phyloP scores from a whole-genome alignment of 352 stramenopile genomes.

The Phytophthora fragariaefolia region DNA sequence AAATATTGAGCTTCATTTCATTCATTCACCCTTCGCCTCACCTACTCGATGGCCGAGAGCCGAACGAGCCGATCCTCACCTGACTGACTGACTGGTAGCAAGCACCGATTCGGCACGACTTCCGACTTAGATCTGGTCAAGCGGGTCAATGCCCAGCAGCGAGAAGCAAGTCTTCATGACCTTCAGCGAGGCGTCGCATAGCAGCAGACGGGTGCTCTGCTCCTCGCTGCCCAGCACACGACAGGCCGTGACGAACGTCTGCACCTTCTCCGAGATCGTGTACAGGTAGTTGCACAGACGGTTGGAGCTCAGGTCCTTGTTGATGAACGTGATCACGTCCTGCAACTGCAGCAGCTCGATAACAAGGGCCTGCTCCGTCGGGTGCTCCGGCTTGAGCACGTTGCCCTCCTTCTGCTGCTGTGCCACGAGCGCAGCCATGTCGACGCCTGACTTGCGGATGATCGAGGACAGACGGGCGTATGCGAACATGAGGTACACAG shows the following conservation, averaged over 20 bases:
- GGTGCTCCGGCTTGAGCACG: constrained; percentile 72
- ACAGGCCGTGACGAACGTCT: constrained; percentile 99
- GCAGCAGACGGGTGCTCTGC: constrained; percentile 96
- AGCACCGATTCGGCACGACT: neutral
- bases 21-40: constrained; percentile 22
- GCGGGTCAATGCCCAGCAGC: constrained; percentile 93
- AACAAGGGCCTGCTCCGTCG: constrained; percentile 92
- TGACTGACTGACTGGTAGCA: constrained; percentile 14
- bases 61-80: constrained; percentile 17
- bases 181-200: constrained; percentile 96
- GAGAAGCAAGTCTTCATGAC: constrained; percentile 95
- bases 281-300: constrained; percentile 99
- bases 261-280: constrained; percentile 95
- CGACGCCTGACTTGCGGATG: constrained; percentile 93
- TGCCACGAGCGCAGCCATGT: constrained; percentile 74
- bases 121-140: constrained; percentile 95
- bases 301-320: constrained; percentile 97
- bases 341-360: constrained; percentile 96
- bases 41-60: constrained; percentile 12
- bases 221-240: constrained; percentile 95
- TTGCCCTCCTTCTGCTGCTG: constrained; percentile 51
- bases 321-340: constrained; percentile 94
- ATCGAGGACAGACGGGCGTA: constrained; percentile 98
- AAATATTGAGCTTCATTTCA: constrained; percentile 49
- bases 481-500: constrained; percentile 99